Evolutionary conservation across 2,329 filamentous ascomycete genomes (phyloP).

Genomic region (Aspergillus sp.): DNA sequence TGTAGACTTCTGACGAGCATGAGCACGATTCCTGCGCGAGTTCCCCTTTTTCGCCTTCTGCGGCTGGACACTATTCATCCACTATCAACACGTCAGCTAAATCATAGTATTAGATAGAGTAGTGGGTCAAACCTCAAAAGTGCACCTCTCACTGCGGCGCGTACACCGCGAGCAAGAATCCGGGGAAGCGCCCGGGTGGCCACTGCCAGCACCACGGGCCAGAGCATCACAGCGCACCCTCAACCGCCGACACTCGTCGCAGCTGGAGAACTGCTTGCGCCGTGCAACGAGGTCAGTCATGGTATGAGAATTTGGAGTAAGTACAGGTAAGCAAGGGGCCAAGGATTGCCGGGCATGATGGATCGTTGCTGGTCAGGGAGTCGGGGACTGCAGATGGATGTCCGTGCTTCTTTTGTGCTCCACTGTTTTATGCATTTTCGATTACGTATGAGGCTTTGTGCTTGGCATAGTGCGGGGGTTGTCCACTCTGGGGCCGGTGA

Average conservation of each 20-base stretch:
- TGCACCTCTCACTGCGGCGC: constrained; percentile 12
- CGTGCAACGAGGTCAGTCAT: constrained; percentile 10
- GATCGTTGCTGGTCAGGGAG: too few relatives aligned
- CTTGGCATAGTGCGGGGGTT: too few relatives aligned
- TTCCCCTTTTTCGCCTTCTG: neutral
- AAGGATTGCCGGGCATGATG: too few relatives aligned
- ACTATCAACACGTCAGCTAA: constrained; percentile 3
- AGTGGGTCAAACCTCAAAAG: constrained; percentile 11
- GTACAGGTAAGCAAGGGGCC: too few relatives aligned
- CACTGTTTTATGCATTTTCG: too few relatives aligned
- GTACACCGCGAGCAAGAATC: constrained; percentile 16
- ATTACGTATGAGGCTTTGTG: too few relatives aligned
- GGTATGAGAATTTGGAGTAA: neutral
- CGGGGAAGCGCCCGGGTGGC: constrained; percentile 9
- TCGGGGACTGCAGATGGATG: too few relatives aligned
- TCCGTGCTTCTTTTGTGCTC: too few relatives aligned
- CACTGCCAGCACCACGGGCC: neutral
- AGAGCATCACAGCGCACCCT: constrained; percentile 33
- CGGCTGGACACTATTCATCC: constrained; percentile 14
- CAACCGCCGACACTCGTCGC: constrained; percentile 33
- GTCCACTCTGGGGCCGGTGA: too few relatives aligned
- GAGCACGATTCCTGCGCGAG: constrained; percentile 7
- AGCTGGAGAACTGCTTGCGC: constrained; percentile 36
- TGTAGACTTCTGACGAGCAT: neutral
- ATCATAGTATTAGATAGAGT: too few relatives aligned